Conservation (phyloP, 768 basidiomycete genomes). For the Mycena rebaudengoi region DNA sequence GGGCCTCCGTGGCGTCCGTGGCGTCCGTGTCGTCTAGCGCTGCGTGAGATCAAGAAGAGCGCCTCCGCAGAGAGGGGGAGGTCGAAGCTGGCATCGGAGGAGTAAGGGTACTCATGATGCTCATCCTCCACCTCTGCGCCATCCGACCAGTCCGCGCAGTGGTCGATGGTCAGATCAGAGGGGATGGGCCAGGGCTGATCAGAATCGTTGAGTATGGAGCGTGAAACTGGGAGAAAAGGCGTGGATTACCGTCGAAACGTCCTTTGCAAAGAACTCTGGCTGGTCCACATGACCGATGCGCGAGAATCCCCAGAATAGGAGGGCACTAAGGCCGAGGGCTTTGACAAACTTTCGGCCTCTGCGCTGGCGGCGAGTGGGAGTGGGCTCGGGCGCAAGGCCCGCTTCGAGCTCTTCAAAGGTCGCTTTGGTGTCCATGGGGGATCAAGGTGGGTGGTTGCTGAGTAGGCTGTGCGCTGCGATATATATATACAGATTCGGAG, state of each 20-base stretch:
- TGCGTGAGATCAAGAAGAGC: slow-evolving; percentile 39
- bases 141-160: slow-evolving; percentile 4
- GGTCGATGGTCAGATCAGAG: background rate
- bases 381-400: no score
- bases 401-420: no score
- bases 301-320: background rate
- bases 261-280: no score
- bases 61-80: slow-evolving; percentile 37
- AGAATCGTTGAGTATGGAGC: background rate
- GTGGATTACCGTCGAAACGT: background rate
- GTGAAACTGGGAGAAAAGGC: background rate
- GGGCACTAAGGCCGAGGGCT: background rate
- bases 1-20: background rate
- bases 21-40: background rate
- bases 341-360: no score
- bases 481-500: no score
- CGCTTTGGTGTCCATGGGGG: no score
- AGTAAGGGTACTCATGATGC: slow-evolving; percentile 2
- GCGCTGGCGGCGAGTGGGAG: no score
- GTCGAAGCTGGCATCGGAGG: slow-evolving; percentile 24
- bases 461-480: no score
- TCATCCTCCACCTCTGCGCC: background rate
- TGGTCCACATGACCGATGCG: background rate
- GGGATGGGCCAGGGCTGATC: slow-evolving; percentile 12
- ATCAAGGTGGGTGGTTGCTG: no score